Evolutionary conservation across 2,329 filamentous ascomycete species (phyloP).

Genomic region (Lachnellula cervina): DNA sequence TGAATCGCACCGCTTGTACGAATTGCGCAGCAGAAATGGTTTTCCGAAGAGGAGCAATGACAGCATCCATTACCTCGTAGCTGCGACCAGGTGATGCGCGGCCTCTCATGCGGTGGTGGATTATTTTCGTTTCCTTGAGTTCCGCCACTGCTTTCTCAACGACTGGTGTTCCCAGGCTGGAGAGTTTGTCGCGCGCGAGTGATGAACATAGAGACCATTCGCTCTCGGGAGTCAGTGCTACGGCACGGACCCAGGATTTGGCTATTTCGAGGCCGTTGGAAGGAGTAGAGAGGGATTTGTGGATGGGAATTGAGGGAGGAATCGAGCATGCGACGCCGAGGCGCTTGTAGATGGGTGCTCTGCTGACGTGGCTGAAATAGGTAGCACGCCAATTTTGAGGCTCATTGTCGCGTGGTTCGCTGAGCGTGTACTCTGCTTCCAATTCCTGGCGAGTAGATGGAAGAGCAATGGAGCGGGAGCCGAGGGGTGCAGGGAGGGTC

Average conservation of each 20-base stretch:
- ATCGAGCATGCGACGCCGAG: slow-evolving; percentile 37
- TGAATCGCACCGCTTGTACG: slow-evolving; percentile 54
- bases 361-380: slow-evolving; percentile 43
- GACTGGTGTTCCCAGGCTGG: slow-evolving; percentile 10
- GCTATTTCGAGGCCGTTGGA: slow-evolving; percentile 39
- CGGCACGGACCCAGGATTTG: slow-evolving; percentile 55
- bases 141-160: slow-evolving; percentile 19
- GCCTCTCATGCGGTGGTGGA: slow-evolving; percentile 57
- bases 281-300: not conserved
- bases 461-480: slow-evolving; percentile 41
- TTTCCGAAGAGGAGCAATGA: slow-evolving; percentile 53
- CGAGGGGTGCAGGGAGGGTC: slow-evolving; percentile 34
- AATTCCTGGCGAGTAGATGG: slow-evolving; percentile 45
- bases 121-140: slow-evolving; percentile 23
- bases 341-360: slow-evolving; percentile 40
- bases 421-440: slow-evolving; percentile 35
- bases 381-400: slow-evolving; percentile 48
- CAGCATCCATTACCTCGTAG: slow-evolving; percentile 58
- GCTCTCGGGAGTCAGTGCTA: slow-evolving; percentile 49
- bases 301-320: slow-evolving; percentile 37
- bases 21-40: slow-evolving; percentile 50
- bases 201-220: slow-evolving; percentile 42
- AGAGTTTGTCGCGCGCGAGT: slow-evolving; percentile 46
- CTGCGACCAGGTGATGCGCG: slow-evolving; percentile 53
- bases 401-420: slow-evolving; percentile 25